phyloP scores from a whole-genome alignment of 2,329 filamentous ascomycete genomes.

The Ophiostoma perfectum region DNA sequence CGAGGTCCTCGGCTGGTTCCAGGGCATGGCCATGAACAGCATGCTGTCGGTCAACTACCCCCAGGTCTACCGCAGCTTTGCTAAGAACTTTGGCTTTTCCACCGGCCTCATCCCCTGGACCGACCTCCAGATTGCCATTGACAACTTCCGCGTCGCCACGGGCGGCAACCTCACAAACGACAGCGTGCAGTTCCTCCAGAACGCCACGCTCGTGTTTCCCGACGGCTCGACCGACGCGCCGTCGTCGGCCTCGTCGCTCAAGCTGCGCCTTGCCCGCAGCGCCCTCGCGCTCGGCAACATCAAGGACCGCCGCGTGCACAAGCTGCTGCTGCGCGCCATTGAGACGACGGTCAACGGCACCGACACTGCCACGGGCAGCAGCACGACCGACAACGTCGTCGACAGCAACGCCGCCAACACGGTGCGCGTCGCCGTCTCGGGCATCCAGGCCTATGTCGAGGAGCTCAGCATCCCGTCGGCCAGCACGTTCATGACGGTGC shows the following conservation, averaged over 20 bases:
- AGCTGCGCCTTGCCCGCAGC: slow-evolving; percentile 52
- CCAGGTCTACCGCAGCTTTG: slow-evolving; percentile 78
- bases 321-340: slow-evolving; percentile 41
- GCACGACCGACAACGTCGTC: slow-evolving; percentile 39
- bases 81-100: slow-evolving; percentile 91
- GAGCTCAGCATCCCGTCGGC: slow-evolving; percentile 77
- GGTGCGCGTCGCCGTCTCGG: slow-evolving; percentile 53
- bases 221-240: slow-evolving; percentile 48
- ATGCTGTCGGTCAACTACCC: slow-evolving; percentile 93
- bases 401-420: slow-evolving; percentile 40
- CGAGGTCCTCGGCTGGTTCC: slow-evolving; percentile 84
- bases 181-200: slow-evolving; percentile 68
- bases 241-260: slow-evolving; percentile 36
- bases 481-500: slow-evolving; percentile 94
- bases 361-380: slow-evolving; percentile 26
- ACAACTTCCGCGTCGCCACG: slow-evolving; percentile 71
- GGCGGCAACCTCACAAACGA: slow-evolving; percentile 82
- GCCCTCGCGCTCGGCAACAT: slow-evolving; percentile 41
- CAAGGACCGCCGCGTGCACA: slow-evolving; percentile 16
- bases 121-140: slow-evolving; percentile 74
- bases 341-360: slow-evolving; percentile 43
- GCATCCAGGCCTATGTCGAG: slow-evolving; percentile 78
- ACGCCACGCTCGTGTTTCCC: slow-evolving; percentile 67
- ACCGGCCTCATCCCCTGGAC: slow-evolving; percentile 78
- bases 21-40: slow-evolving; percentile 88